A percentile compares a stretch with the other conserved stretches of the same genome.
These are phyloP conservation scores for Gossypium raimondii DNA, from an alignment of 345 rosid genomes.

Conservation along the genomic window DNA sequence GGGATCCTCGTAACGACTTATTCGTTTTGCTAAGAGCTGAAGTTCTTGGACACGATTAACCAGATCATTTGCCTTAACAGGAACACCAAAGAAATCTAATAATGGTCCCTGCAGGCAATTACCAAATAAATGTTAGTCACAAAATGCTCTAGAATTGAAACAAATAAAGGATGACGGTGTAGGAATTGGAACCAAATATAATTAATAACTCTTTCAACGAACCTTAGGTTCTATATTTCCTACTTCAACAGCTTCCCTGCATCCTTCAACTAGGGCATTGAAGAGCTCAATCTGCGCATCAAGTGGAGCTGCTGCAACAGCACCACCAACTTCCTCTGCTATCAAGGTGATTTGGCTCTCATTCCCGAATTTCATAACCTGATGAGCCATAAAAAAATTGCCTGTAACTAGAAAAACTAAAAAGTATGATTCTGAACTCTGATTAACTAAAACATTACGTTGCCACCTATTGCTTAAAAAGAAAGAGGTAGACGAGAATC, in stretches of 20 bases:
- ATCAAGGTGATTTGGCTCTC: constrained; percentile 64
- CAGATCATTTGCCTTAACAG: constrained; percentile 87
- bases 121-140: background rate
- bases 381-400: constrained; percentile 17
- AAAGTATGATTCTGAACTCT: background rate
- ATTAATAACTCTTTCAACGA: constrained; percentile 17
- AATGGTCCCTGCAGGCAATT: constrained; percentile 65
- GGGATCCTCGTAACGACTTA: constrained; percentile 75
- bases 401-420: background rate
- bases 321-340: constrained; percentile 84
- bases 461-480: constrained; percentile 3
- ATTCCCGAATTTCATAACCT: constrained; percentile 96
- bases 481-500: background rate
- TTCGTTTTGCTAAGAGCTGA: constrained; percentile 80
- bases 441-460: background rate
- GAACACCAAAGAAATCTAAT: constrained; percentile 93
- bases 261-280: constrained; percentile 80
- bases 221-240: constrained; percentile 82
- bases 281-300: constrained; percentile 88
- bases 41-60: constrained; percentile 83
- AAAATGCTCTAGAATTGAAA: background rate
- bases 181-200: background rate
- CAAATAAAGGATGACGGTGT: background rate
- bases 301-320: constrained; percentile 66
- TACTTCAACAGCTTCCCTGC: constrained; percentile 67